phyloP scores from a whole-genome alignment of 129 eudicot genomes.

The Glebionis coronaria region DNA sequence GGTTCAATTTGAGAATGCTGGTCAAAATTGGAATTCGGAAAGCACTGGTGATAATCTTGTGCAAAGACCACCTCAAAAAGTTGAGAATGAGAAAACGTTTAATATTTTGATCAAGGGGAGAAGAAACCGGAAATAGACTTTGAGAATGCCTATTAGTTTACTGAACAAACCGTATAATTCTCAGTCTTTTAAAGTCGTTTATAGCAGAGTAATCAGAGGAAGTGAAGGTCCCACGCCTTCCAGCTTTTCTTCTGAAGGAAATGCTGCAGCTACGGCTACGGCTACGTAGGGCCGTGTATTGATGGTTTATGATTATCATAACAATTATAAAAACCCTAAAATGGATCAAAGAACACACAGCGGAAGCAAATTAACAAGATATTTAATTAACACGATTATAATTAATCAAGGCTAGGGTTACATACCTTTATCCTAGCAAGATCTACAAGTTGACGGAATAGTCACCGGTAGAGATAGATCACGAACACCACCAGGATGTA shows the following conservation, averaged over 20 bases:
- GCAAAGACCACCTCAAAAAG: conserved; percentile 33
- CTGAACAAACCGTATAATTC: conserved; percentile 81
- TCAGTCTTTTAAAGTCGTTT: conserved; percentile 76
- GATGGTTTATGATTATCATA: no score
- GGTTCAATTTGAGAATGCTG: conserved; percentile 39
- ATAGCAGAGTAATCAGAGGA: conserved; percentile 85
- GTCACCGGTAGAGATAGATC: no score
- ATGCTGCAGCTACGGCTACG: conserved; percentile 28
- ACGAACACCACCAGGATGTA: no score
- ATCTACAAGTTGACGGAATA: no score
- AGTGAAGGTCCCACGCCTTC: conserved; percentile 57
- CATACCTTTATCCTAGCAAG: no score
- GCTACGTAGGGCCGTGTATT: conserved; percentile 31
- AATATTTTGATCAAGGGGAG: conserved; percentile 86
- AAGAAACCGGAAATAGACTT: conserved; percentile 86
- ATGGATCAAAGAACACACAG: no score
- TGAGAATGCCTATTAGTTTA: conserved; percentile 91
- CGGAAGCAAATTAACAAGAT: no score
- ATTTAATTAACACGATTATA: no score
- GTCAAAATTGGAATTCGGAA: conserved; percentile 40
- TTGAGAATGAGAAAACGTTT: conserved; percentile 70
- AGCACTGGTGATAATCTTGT: conserved; percentile 32
- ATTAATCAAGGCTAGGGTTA: no score
- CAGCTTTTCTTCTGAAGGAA: conserved; percentile 51
- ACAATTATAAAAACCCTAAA: no score